Conservation (phyloP, 2,329 filamentous ascomycete species). For the Knufia fluminis region DNA sequence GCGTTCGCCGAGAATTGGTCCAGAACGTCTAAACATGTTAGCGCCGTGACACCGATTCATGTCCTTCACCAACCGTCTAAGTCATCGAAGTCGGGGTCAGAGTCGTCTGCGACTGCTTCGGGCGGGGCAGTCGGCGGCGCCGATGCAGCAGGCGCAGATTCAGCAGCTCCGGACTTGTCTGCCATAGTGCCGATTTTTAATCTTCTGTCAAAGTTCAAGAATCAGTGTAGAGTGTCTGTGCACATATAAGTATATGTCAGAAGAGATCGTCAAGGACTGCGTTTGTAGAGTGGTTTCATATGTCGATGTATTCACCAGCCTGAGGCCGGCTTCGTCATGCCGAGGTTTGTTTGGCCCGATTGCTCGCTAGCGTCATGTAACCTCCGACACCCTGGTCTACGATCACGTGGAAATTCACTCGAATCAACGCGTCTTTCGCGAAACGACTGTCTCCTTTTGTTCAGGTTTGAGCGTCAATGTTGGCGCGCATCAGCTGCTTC, state of each 20-base stretch:
- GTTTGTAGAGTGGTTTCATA: no score
- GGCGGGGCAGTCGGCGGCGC: background rate
- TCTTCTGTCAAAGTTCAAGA: background rate
- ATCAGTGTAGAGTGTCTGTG: no score
- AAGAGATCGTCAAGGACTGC: no score
- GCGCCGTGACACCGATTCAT: background rate
- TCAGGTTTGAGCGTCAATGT: background rate
- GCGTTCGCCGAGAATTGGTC: slow-evolving; percentile 67
- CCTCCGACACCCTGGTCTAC: no score
- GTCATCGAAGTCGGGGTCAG: slow-evolving; percentile 91
- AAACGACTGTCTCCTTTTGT: no score
- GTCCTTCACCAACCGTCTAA: slow-evolving; percentile 60
- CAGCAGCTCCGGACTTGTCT: background rate
- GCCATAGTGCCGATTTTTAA: background rate
- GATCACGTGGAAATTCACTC: no score
- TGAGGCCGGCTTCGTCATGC: background rate
- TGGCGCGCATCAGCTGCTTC: background rate
- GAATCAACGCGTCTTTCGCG: no score
- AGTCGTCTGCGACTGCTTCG: slow-evolving; percentile 48
- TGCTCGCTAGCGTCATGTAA: no score
- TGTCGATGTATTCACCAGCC: no score
- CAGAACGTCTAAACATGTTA: slow-evolving; percentile 61
- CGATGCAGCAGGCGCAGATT: background rate
- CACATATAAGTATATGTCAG: no score
- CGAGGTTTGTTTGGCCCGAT: background rate